Evolutionary conservation across 2,329 filamentous ascomycete species (phyloP).

Genomic region (Monilinia vaccinii-corymbosi): DNA sequence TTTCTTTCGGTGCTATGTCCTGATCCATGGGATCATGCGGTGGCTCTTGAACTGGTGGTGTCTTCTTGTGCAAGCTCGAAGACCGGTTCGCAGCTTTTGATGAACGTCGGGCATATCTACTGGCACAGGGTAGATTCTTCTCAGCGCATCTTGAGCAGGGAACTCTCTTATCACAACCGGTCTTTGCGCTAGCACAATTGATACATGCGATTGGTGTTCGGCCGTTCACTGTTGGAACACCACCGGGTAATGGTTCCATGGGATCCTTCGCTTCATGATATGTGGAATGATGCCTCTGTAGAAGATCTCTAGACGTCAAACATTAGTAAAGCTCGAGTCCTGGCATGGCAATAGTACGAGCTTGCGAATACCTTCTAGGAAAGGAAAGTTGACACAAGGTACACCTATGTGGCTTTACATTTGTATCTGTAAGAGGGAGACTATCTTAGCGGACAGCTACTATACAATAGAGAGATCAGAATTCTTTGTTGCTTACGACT

Average conservation of each 20-base stretch:
- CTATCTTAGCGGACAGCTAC: not conserved
- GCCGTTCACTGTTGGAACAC: slow-evolving; percentile 34
- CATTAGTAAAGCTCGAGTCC: slow-evolving; percentile 22
- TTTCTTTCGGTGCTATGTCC: slow-evolving; percentile 1
- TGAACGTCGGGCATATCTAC: slow-evolving; percentile 42
- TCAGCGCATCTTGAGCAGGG: slow-evolving; percentile 41
- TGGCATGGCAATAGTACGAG: not conserved
- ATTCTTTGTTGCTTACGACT: slow-evolving; percentile 34
- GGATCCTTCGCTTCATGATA: slow-evolving; percentile 43
- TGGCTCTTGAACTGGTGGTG: slow-evolving; percentile 4
- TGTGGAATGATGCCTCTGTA: slow-evolving; percentile 42
- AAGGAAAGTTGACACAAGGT: slow-evolving; percentile 41
- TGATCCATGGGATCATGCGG: slow-evolving; percentile 8
- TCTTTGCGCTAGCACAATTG: slow-evolving; percentile 43
- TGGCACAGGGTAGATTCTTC: slow-evolving; percentile 39
- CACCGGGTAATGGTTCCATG: slow-evolving; percentile 35
- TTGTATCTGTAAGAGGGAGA: slow-evolving; percentile 36
- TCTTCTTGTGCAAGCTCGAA: slow-evolving; percentile 8
- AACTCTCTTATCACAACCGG: slow-evolving; percentile 41
- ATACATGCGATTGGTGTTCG: slow-evolving; percentile 40
- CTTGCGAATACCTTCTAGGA: slow-evolving; percentile 36
- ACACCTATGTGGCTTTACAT: slow-evolving; percentile 45
- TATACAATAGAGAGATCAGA: not conserved
- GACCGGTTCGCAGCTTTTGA: slow-evolving; percentile 32
- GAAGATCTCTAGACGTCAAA: slow-evolving; percentile 34